Base-by-base conservation (phyloP, 345 rosid species). In the Abelmoschus esculentus region DNA sequence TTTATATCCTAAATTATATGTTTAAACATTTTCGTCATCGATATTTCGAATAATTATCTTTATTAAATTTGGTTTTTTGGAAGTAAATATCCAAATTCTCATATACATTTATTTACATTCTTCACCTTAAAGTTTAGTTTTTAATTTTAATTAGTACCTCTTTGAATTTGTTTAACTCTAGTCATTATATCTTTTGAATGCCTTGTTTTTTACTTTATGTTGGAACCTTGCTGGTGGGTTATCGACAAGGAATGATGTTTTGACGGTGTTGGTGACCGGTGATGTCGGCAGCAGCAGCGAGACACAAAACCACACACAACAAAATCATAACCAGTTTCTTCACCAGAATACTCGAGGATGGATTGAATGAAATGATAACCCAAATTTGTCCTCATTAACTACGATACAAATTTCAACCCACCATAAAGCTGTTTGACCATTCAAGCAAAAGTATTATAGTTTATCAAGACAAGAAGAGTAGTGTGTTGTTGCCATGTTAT, bases 271-370 rank as follows among this genome's bases (percentile, higher is more conserved):
- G 32, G 53, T n/a, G 31, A 69, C 61, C 32, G 32, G 53, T 26
- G 18, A 69, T 63, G 71, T 75, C 72, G 74, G 26, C 7, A 17
- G 58, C 58, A 54, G 63, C 75, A 66, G 5, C 68, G 22, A 64
- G 12, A 3, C 17, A 28, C 70, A 29, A 67, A 67, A 67, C 31
- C 36, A 29, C 57, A 26, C 28, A 14, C 3, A 46, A 32, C 17
- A 17, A 15, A 32, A 53, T 62, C 29, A 54, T 54, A 54, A 11
- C 19, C 8, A 36, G 17, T 10, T 64, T 64, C 18, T 64, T 64
- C 67, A 42, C 47, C 8, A 15, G 7, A 36, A 36, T 34, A 15
- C 14, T 19, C 31, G 9, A 42, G 11, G 10, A 28, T 28, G 7
- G 31, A 5, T 65, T 29, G 12, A 22, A 18, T 26, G 17, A 19